Evolutionary conservation across 768 basidiomycete species (phyloP).

Genomic region (Chalciporus chontae): DNA sequence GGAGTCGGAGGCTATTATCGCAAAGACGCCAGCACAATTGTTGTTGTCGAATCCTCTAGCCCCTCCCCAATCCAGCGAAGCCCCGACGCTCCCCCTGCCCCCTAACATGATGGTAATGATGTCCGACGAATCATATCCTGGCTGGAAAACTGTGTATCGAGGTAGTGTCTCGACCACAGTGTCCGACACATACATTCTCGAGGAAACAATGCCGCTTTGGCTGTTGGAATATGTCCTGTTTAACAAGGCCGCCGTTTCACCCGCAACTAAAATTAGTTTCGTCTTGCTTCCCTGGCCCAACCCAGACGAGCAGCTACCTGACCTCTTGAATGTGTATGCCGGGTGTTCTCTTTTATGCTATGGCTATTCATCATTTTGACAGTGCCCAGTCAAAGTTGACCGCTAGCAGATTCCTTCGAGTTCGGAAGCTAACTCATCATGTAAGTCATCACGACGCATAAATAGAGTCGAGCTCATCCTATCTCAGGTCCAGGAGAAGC

Average conservation of each 20-base stretch:
- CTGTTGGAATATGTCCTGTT: constrained; percentile 80
- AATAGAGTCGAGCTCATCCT: constrained; percentile 5
- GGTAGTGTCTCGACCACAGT: constrained; percentile 60
- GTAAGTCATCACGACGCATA: constrained; percentile 41
- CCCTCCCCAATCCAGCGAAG: constrained; percentile 71
- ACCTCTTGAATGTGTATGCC: constrained; percentile 81
- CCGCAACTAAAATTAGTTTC: constrained; percentile 81
- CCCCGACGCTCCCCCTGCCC: constrained; percentile 61
- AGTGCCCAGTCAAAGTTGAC: constrained; percentile 83
- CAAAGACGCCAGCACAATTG: constrained; percentile 51
- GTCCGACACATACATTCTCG: constrained; percentile 53
- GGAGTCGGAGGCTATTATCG: constrained; percentile 26
- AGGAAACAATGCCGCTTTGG: constrained; percentile 84
- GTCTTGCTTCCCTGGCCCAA: constrained; percentile 75
- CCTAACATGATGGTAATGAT: constrained; percentile 66
- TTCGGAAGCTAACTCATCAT: constrained; percentile 80
- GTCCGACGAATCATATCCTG: constrained; percentile 73
- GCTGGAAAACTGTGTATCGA: constrained; percentile 76
- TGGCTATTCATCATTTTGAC: background rate
- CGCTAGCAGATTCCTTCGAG: constrained; percentile 79
- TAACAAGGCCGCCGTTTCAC: constrained; percentile 51
- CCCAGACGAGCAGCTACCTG: constrained; percentile 63
- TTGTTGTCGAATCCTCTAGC: constrained; percentile 53
- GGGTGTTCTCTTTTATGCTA: background rate
- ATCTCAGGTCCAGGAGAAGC: constrained; percentile 75